Conservation (phyloP, 768 basidiomycete species). For the Tulasnella sp. region DNA sequence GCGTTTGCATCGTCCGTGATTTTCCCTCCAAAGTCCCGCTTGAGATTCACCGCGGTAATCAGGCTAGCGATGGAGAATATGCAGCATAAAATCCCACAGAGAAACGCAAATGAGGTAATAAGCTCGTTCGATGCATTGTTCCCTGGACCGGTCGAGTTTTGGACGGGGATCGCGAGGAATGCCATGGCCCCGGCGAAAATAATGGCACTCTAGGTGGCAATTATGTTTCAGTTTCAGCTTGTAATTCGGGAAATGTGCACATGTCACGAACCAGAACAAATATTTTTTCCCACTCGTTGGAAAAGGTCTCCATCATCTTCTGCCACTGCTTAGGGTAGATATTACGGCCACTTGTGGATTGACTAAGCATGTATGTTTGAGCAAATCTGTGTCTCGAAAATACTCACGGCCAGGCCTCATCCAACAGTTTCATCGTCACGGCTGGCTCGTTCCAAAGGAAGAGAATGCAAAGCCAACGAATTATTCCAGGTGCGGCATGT, state of each 20-base stretch:
- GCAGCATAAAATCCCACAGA: background rate
- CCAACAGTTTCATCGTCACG: background rate
- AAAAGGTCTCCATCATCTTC: background rate
- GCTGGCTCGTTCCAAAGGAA: background rate
- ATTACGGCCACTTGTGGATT: background rate
- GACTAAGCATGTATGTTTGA: background rate
- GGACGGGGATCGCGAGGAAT: background rate
- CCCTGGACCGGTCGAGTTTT: background rate
- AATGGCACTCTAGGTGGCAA: background rate
- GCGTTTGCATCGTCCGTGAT: background rate
- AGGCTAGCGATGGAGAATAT: background rate
- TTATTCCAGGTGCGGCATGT: background rate
- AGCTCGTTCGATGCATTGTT: background rate
- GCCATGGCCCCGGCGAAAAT: background rate
- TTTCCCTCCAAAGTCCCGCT: background rate
- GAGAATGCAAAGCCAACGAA: background rate
- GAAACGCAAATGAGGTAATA: background rate
- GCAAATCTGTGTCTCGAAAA: background rate
- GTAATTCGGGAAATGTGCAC: too few relatives aligned
- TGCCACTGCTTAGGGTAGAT: background rate
- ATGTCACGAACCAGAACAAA: background rate
- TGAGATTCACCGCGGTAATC: background rate
- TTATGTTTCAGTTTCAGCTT: background rate
- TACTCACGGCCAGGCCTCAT: background rate
- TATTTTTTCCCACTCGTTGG: background rate